Percentiles rank a stretch among this genome's conserved stretches.
Evolutionary conservation across 768 basidiomycete genomes (phyloP).

Genomic region (Boletus rufocinnamomeus): DNA sequence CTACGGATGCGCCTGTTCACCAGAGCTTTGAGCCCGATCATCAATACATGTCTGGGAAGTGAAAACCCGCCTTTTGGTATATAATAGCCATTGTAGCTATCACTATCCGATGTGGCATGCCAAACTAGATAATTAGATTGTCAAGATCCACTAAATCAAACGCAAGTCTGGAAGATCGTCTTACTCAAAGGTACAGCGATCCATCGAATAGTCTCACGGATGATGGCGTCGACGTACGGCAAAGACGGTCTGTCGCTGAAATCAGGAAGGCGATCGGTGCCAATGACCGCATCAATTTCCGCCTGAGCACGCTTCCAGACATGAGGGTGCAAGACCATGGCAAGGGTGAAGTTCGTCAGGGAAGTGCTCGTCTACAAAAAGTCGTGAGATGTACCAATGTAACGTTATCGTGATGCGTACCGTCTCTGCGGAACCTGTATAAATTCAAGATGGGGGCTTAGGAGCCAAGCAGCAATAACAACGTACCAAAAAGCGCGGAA

Average conservation of each 20-base stretch:
- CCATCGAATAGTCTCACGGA: conserved; percentile 11
- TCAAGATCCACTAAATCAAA: background rate
- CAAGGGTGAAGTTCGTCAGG: background rate
- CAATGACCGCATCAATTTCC: background rate
- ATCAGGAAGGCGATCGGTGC: background rate
- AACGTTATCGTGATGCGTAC: background rate
- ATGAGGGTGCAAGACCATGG: background rate
- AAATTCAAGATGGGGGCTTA: background rate
- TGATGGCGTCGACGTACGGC: conserved; percentile 12
- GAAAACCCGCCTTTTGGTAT: conserved; percentile 35
- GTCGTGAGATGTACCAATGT: background rate
- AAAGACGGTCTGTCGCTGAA: background rate
- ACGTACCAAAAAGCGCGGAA: background rate
- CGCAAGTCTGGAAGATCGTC: background rate
- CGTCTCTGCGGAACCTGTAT: background rate
- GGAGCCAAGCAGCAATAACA: background rate
- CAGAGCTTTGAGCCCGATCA: background rate
- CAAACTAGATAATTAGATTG: conserved; percentile 11
- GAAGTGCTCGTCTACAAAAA: background rate
- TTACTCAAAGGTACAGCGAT: background rate
- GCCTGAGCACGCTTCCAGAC: background rate
- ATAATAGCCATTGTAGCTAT: conserved; percentile 29
- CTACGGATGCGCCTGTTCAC: background rate
- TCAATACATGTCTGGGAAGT: background rate
- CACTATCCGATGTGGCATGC: conserved; percentile 21